Conservation (phyloP, 306 rosid species). For the Cyclanthera cordifolia region DNA sequence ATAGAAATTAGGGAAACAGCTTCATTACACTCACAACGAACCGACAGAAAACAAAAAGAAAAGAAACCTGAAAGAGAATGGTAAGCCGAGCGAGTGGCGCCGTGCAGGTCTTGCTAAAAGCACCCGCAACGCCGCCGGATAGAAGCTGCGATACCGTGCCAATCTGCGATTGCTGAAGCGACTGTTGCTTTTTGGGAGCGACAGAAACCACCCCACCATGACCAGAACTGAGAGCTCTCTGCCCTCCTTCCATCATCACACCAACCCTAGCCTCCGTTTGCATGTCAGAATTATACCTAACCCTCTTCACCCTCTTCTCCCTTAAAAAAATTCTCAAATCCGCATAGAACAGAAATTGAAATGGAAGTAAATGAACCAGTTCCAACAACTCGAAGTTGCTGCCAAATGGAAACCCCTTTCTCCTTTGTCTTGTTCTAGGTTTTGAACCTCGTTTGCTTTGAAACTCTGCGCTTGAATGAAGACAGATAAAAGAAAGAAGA, state of each 20-base stretch:
- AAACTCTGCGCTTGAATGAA: background rate
- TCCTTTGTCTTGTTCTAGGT: slow-evolving; percentile 3
- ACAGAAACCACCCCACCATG: slow-evolving; percentile 43
- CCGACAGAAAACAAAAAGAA: background rate
- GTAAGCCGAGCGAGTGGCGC: slow-evolving; percentile 97
- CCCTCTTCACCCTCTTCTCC: slow-evolving; percentile 9
- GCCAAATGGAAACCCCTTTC: background rate
- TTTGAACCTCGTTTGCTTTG: background rate
- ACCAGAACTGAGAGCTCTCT: slow-evolving; percentile 32
- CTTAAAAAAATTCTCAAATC: background rate
- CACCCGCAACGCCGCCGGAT: slow-evolving; percentile 96
- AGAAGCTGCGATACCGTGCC: slow-evolving; percentile 75
- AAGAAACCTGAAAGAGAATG: slow-evolving; percentile 78
- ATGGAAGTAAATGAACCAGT: background rate
- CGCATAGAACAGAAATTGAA: background rate
- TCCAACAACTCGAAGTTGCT: background rate
- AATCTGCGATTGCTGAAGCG: slow-evolving; percentile 51
- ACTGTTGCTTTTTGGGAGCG: slow-evolving; percentile 24
- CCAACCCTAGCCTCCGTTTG: slow-evolving; percentile 90
- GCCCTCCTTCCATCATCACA: slow-evolving; percentile 53
- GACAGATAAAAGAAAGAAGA: background rate
- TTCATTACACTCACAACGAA: background rate
- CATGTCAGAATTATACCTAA: slow-evolving; percentile 25
- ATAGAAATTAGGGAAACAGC: background rate
- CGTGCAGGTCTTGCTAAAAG: slow-evolving; percentile 86